These are phyloP conservation scores for Trichosporon faecale DNA, from an alignment of 1,284 basidiomycete genomes.

Conservation along the genomic window DNA sequence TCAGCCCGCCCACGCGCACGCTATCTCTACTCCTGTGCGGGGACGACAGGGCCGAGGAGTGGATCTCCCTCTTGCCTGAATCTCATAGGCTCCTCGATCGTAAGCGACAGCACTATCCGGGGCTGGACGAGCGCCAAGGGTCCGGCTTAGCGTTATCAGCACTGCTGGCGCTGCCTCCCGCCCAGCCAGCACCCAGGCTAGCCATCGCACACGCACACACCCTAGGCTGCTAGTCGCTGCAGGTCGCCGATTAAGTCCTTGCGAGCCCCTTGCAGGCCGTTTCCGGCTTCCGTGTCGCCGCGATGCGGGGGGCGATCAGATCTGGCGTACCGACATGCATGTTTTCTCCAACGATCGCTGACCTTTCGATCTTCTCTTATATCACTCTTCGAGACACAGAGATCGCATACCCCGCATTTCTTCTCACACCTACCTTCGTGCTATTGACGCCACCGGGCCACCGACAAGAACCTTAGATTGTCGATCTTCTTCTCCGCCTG, in stretches of 20 bases:
- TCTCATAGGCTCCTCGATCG: background rate
- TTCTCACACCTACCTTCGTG: background rate
- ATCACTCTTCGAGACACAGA: background rate
- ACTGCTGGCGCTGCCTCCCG: background rate
- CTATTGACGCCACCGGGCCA: background rate
- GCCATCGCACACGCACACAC: background rate
- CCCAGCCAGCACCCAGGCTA: background rate
- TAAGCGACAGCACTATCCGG: no score
- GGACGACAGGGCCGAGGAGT: background rate
- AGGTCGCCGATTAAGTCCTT: conserved; percentile 3
- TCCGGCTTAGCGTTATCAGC: background rate
- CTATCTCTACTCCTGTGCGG: background rate
- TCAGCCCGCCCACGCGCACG: background rate
- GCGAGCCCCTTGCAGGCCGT: background rate
- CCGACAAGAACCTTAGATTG: background rate
- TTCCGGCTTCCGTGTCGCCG: background rate
- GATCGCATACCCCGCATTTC: background rate
- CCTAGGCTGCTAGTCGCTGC: background rate
- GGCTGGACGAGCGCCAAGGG: background rate
- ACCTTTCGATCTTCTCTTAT: background rate
- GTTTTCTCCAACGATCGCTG: background rate
- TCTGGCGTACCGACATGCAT: background rate
- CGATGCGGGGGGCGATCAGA: background rate
- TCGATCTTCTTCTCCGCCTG: background rate
- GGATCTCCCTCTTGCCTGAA: background rate